These are phyloP conservation scores for Rhizophora apiculata DNA, from an alignment of 345 rosid species.

Conservation along the genomic window DNA sequence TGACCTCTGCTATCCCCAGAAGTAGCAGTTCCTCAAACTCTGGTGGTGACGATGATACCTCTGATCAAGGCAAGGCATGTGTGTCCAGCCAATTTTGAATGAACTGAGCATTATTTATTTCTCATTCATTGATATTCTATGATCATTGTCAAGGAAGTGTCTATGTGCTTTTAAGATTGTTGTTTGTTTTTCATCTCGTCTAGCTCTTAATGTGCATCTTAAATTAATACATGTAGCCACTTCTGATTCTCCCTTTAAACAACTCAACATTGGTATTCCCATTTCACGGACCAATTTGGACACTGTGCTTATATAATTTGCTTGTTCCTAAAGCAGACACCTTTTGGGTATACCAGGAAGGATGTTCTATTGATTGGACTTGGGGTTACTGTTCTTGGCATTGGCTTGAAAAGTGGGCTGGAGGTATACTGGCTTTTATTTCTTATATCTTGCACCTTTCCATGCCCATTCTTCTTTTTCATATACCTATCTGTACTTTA, in stretches of 20 bases:
- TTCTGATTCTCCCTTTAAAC: background rate
- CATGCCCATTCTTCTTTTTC: background rate
- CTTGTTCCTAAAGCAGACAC: slow-evolving; percentile 40
- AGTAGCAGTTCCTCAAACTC: slow-evolving; percentile 44
- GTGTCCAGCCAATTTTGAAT: background rate
- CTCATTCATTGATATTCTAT: background rate
- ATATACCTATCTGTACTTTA: background rate
- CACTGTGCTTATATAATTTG: slow-evolving; percentile 5
- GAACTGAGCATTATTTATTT: background rate
- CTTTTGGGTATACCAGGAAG: slow-evolving; percentile 88
- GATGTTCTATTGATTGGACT: slow-evolving; percentile 86
- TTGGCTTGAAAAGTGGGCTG: slow-evolving; percentile 81
- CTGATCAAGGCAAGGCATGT: slow-evolving; percentile 49
- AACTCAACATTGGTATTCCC: background rate
- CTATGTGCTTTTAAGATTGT: background rate
- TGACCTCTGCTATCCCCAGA: slow-evolving; percentile 25
- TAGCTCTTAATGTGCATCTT: background rate
- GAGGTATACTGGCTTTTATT: slow-evolving; percentile 53
- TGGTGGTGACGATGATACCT: slow-evolving; percentile 29
- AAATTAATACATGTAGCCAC: background rate
- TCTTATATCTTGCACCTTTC: background rate
- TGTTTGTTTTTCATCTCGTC: background rate
- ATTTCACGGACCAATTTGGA: background rate
- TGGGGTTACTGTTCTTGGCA: slow-evolving; percentile 69
- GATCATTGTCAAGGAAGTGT: background rate